Base-by-base conservation (phyloP, 306 rosid species). In the Nissolia schottii region DNA sequence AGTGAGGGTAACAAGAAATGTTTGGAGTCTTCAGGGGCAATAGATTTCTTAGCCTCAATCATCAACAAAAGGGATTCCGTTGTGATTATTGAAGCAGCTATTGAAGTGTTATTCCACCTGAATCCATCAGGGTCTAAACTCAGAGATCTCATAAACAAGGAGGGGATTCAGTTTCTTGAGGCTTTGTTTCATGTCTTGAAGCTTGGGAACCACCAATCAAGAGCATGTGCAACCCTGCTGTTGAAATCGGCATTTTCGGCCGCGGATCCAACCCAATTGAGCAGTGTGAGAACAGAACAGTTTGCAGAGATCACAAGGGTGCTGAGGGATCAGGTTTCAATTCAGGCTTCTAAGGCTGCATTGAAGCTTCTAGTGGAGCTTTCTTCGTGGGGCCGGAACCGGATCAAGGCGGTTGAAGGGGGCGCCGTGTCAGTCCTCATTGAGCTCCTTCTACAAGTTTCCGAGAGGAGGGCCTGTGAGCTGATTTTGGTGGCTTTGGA, bases 341-440 rank as follows among this genome's bases (percentile, higher is more conserved):
- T 11, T 0, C 78, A 77, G 31, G 88, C 83, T 9, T 76, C 84
- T 0, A 88, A 86, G 59, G 78, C 88, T 2, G 87, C 85, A 3
- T 49, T 90, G 83, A 90, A 84, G 77, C 80, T 86, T 68, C 79
- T 88, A 0, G 75, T 77, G 53, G 87, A 77, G 83, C 71, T 83
- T 6, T 84, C 79, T 75, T 88, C 91, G 3, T 79, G 87, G 88
- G 90, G 91, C 1, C 79, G 90, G 49, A 90, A 90, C 85, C 77
- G 89, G 55, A 53, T 86, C 77, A 90, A 88, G 53, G 96, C 92
- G 0, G 85, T 88, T 1, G 81, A 86, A 8, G 76, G 78, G 0
- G 88, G 88, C 0, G 80, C 82, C 0, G 90, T 86, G 25, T 24
- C 18, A 1, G 84, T 67, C 18, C 65, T 84, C 27, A 13, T 86